These are phyloP conservation scores for Kurtzmaniella quercitrusa DNA, from an alignment of 1,139 yeast genomes.

Conservation along the genomic window DNA sequence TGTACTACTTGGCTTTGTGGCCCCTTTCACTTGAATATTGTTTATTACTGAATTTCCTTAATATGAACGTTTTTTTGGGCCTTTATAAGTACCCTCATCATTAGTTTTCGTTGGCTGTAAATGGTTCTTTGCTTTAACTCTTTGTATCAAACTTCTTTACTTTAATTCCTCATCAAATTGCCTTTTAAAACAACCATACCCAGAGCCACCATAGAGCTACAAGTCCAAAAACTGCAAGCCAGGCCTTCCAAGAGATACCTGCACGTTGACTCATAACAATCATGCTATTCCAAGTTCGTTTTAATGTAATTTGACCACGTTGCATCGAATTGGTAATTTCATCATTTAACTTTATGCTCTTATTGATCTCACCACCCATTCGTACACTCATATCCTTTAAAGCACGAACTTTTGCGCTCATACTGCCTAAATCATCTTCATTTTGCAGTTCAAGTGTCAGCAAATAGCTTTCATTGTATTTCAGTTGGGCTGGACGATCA, in stretches of 20 bases:
- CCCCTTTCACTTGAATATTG: too few relatives aligned
- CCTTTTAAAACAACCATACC: conserved; percentile 62
- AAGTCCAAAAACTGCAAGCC: conserved; percentile 65
- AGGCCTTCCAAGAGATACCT: conserved; percentile 74
- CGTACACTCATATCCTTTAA: conserved; percentile 66
- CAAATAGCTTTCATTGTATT: conserved; percentile 54
- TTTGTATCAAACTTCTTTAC: too few relatives aligned
- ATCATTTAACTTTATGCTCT: conserved; percentile 60
- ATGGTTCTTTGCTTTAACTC: too few relatives aligned
- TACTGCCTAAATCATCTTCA: conserved; percentile 67
- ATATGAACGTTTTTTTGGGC: too few relatives aligned
- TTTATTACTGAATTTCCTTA: too few relatives aligned
- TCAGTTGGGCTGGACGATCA: conserved; percentile 36
- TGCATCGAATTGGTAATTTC: conserved; percentile 48
- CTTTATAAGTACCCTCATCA: too few relatives aligned
- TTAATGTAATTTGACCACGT: conserved; percentile 45
- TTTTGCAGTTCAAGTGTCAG: conserved; percentile 80
- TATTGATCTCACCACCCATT: conserved; percentile 85
- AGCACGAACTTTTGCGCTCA: conserved; percentile 67
- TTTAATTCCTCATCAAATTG: not conserved
- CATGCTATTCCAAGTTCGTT: conserved; percentile 71
- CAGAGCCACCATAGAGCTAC: conserved; percentile 69
- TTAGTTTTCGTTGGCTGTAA: too few relatives aligned
- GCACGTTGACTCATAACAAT: conserved; percentile 77
- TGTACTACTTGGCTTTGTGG: too few relatives aligned